phyloP scores from a whole-genome alignment of 73 alveolate genomes.

The Paramecium sonneborni region DNA sequence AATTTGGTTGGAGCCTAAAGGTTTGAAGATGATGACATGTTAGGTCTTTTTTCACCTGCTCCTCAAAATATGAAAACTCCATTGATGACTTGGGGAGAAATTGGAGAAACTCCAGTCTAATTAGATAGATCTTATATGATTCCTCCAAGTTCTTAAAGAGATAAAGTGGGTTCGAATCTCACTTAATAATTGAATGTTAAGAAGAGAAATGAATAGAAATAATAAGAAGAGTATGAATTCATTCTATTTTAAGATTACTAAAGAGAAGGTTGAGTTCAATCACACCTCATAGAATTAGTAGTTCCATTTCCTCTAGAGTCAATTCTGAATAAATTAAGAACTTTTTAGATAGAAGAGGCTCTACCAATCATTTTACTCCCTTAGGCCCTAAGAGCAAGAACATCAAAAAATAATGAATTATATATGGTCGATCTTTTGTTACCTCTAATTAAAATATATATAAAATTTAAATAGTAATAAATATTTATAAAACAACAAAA shows the following conservation, averaged over 20 bases:
- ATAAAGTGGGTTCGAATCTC: background rate
- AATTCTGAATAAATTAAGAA: conserved; percentile 18
- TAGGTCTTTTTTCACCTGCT: conserved; percentile 35
- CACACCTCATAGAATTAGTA: conserved; percentile 7
- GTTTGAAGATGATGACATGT: conserved; percentile 27
- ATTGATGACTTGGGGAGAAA: conserved; percentile 48
- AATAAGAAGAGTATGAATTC: background rate
- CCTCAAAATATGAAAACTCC: conserved; percentile 17
- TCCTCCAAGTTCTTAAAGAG: conserved; percentile 7
- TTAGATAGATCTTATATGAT: background rate
- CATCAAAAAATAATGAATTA: background rate
- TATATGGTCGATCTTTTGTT: background rate
- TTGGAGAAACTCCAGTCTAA: conserved; percentile 3
- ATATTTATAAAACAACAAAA: no score
- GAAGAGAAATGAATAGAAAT: conserved; percentile 27
- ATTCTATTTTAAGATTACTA: background rate
- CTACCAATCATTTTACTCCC: conserved; percentile 5
- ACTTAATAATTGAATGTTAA: background rate
- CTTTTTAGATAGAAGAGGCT: background rate
- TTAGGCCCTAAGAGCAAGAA: background rate
- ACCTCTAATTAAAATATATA: background rate
- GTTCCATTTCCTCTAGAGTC: background rate
- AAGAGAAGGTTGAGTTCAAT: conserved; percentile 27
- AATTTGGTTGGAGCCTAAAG: conserved; percentile 29
- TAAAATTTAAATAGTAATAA: background rate